Evolutionary conservation across 495 filamentous ascomycete species (phyloP).

Genomic region (Aspergillus campestris): DNA sequence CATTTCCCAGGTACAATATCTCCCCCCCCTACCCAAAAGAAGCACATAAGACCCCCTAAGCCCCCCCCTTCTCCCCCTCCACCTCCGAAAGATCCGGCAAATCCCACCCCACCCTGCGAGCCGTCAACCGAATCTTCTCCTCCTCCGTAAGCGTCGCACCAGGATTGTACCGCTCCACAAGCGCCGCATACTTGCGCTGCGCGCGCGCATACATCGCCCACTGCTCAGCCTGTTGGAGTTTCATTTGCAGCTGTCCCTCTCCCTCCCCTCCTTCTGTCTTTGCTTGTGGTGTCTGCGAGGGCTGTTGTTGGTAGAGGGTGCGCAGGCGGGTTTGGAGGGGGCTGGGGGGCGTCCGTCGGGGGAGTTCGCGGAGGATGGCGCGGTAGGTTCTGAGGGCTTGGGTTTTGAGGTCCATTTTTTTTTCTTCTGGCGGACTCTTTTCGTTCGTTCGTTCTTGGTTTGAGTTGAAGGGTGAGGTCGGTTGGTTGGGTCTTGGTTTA

Average conservation of each 20-base stretch:
- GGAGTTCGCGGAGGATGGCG: constrained; percentile 82
- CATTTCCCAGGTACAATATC: background rate
- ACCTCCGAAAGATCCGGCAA: constrained; percentile 42
- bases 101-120: constrained; percentile 81
- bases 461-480: background rate
- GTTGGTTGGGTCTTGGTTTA: constrained; percentile 3
- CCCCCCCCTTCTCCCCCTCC: constrained; percentile 13
- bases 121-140: constrained; percentile 74
- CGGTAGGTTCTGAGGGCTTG: constrained; percentile 77
- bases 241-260: constrained; percentile 7
- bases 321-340: constrained; percentile 54
- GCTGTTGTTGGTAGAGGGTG: constrained; percentile 31
- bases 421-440: no score
- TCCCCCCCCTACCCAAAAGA: background rate
- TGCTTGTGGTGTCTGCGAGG: background rate
- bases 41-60: background rate
- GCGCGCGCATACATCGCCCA: constrained; percentile 69
- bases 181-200: constrained; percentile 68
- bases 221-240: constrained; percentile 60
- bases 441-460: constrained; percentile 13
- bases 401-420: constrained; percentile 19
- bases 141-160: constrained; percentile 78
- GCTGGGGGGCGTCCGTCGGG: constrained; percentile 51
- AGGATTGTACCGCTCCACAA: constrained; percentile 90
- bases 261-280: background rate